Evolutionary conservation across 192 early-diverging fungal genomes (phyloP), one percentile per base, ranked within the genome.

Genomic region (Powellomyces hirtus): DNA sequence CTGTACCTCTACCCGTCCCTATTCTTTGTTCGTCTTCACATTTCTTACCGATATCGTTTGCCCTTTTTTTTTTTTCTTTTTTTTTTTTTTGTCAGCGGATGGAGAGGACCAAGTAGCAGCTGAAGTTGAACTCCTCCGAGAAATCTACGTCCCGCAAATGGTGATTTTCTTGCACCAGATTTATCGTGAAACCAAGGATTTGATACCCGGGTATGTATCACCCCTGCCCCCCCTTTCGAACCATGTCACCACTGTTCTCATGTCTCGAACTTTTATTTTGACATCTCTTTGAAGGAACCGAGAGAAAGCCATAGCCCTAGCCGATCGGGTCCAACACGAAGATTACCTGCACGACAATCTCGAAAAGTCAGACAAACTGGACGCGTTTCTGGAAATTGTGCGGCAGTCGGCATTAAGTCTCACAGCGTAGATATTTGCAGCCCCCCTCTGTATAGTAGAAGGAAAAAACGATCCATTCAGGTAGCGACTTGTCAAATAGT

Each of bases 91-190:
- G 11, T 14, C 27, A 3, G 18, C 30, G 55, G 52, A 24, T 27
- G 55, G 5, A 57, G 55, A 57, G 4, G 55, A 57, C 34, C 26
- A 57, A 6, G 55, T 33, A 4, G 11, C 1, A 63, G 16, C 42
- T 2, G 45, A 63, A 50, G 26, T 49, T 14, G 30, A 42, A 29
- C 18, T 72, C 5, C 49, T 81, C 24, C 53, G 72, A 35, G 64
- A 75, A 31, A 59, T 81, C n/a, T 81, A 81, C 53, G 38, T 76
- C 5, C 89, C 92, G 4, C 85, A 91, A 62, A 59, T 89, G 1
- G 77, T 90, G 34, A 75, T 90, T 62, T 84, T 85, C 38, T 68
- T 91, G 53, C 88, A 94, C 70, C 72, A 86, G 11, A 75, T 93
- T 26, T 76, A 88, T 44, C 90, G 76, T 68, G 83, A 89, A 36